These are phyloP conservation scores for Neurospora crassa DNA, from an alignment of 2,329 filamentous ascomycete genomes.

Conservation along the genomic window DNA sequence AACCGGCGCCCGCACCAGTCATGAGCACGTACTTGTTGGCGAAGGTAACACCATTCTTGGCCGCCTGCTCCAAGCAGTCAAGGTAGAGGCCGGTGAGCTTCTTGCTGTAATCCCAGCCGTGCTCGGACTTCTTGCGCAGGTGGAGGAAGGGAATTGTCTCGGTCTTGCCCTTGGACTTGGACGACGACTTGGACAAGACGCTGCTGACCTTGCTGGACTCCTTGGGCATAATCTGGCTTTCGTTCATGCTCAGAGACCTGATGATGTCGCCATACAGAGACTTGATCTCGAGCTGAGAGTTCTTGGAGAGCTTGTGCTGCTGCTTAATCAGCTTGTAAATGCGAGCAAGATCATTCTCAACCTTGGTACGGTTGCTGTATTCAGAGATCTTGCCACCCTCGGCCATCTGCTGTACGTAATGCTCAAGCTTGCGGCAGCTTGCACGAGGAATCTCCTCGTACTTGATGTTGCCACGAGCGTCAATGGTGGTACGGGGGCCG, in stretches of 20 bases:
- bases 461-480: constrained; percentile 82
- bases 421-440: constrained; percentile 92
- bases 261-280: constrained; percentile 88
- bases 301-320: constrained; percentile 95
- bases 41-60: constrained; percentile 80
- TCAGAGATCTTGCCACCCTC: constrained; percentile 97
- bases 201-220: constrained; percentile 60
- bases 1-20: constrained; percentile 96
- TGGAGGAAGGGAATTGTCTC: constrained; percentile 98
- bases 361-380: constrained; percentile 96
- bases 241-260: constrained; percentile 92
- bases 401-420: constrained; percentile 98
- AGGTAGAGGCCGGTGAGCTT: constrained; percentile 91
- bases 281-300: constrained; percentile 94
- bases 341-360: constrained; percentile 86
- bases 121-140: constrained; percentile 83
- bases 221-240: constrained; percentile 89
- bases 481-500: constrained; percentile 84
- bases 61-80: constrained; percentile 82
- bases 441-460: constrained; percentile 81
- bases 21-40: constrained; percentile 93
- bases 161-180: constrained; percentile 74
- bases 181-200: constrained; percentile 36
- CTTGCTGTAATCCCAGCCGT: constrained; percentile 99
- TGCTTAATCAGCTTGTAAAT: constrained; percentile 99